Conservation (phyloP, 2,329 filamentous ascomycete genomes). For the Colletotrichum australisinense region DNA sequence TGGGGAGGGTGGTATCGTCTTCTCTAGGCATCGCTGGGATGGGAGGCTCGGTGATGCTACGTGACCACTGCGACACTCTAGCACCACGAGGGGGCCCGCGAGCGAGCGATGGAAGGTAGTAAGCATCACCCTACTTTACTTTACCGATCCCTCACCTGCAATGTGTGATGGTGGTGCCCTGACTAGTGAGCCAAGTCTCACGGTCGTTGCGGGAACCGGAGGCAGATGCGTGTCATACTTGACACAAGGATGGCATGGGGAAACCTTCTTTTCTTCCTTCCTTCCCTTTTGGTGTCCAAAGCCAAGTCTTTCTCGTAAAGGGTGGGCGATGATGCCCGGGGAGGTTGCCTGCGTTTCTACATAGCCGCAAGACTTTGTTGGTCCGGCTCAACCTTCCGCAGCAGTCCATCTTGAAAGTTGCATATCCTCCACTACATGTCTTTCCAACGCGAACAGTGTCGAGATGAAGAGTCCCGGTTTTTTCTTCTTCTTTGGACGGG, state of each 20-base stretch:
- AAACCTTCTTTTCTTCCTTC: not conserved
- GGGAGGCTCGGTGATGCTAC: not conserved
- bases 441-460: not conserved
- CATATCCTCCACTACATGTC: not conserved
- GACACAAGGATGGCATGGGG: not conserved
- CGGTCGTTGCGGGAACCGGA: not conserved
- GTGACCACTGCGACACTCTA: not conserved
- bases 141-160: not conserved
- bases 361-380: not conserved
- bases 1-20: too few relatives aligned
- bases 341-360: not conserved
- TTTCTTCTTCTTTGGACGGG: not conserved
- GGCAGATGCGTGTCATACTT: constrained; percentile 6
- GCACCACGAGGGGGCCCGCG: not conserved
- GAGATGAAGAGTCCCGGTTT: not conserved
- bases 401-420: too few relatives aligned
- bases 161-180: not conserved
- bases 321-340: not conserved
- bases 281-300: not conserved
- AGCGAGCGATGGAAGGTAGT: not conserved
- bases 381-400: not conserved
- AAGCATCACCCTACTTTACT: not conserved
- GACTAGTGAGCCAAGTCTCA: constrained; percentile 1
- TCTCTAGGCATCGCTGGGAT: too few relatives aligned
- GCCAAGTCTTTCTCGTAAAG: not conserved